These are phyloP conservation scores for Stachybotrys echinatus DNA, from an alignment of 2,329 filamentous ascomycete species.

Conservation along the genomic window DNA sequence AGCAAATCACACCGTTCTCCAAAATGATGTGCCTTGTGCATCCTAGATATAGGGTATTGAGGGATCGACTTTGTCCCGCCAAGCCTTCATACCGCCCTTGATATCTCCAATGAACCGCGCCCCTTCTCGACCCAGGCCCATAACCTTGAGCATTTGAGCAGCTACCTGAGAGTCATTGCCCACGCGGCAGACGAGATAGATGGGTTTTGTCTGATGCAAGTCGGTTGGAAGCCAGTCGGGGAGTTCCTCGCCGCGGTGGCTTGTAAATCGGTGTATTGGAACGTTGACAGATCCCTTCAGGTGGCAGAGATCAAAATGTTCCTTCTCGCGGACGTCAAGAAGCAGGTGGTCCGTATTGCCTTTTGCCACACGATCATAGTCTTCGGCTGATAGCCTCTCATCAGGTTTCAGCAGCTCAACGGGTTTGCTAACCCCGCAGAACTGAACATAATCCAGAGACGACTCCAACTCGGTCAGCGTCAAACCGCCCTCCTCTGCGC, in stretches of 20 bases:
- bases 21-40: neutral
- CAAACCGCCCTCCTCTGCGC: conserved; percentile 55
- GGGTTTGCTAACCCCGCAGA: conserved; percentile 64
- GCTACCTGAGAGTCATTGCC: conserved; percentile 77
- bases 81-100: conserved; percentile 64
- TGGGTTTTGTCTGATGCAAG: conserved; percentile 39
- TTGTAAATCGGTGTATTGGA: conserved; percentile 52
- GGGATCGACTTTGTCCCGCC: conserved; percentile 63
- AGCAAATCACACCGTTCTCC: neutral
- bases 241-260: conserved; percentile 28
- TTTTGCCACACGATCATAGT: conserved; percentile 42
- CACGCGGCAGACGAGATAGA: conserved; percentile 68
- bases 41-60: conserved; percentile 31
- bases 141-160: conserved; percentile 58
- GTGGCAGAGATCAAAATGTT: conserved; percentile 77
- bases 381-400: conserved; percentile 62
- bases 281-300: conserved; percentile 73
- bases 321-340: conserved; percentile 78
- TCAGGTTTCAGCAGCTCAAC: conserved; percentile 52
- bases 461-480: conserved; percentile 56
- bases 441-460: conserved; percentile 76
- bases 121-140: conserved; percentile 47
- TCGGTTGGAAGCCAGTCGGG: conserved; percentile 33
- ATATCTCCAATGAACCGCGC: conserved; percentile 64
- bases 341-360: conserved; percentile 45